Percentiles rank a stretch among this genome's conserved stretches.
These are phyloP conservation scores for Candida ulmi DNA, from an alignment of 805 yeast species.

Conservation along the genomic window DNA sequence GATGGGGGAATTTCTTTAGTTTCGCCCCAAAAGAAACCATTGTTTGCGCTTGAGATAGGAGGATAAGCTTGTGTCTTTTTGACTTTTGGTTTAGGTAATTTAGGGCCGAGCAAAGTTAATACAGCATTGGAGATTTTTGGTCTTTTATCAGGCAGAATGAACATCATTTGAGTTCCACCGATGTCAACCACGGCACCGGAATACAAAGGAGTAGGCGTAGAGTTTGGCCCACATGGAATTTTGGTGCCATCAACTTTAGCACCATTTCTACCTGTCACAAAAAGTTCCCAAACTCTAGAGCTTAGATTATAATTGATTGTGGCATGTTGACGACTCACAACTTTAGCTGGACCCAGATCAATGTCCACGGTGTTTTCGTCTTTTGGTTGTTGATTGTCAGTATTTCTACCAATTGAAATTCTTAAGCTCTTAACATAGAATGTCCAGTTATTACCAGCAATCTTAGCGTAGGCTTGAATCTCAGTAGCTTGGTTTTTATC, in stretches of 20 bases:
- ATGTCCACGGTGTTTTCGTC: constrained; percentile 50
- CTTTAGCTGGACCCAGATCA: constrained; percentile 95
- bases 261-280: constrained; percentile 86
- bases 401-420: constrained; percentile 82
- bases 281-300: constrained; percentile 79
- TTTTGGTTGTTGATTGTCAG: constrained; percentile 29
- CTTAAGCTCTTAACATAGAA: constrained; percentile 78
- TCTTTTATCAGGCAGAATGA: constrained; percentile 85
- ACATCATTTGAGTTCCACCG: constrained; percentile 99
- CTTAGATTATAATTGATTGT: constrained; percentile 70
- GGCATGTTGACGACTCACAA: constrained; percentile 92
- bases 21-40: constrained; percentile 7
- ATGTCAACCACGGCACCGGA: constrained; percentile 92
- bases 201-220: constrained; percentile 49
- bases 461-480: constrained; percentile 97
- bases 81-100: constrained; percentile 23
- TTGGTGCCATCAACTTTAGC: constrained; percentile 74
- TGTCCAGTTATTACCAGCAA: constrained; percentile 92
- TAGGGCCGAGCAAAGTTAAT: constrained; percentile 28
- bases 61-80: constrained; percentile 12
- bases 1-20: constrained; percentile 1
- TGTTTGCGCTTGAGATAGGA: constrained; percentile 16
- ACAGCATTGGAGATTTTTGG: constrained; percentile 52
- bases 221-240: constrained; percentile 37
- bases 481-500: constrained; percentile 59